phyloP scores from a whole-genome alignment of 345 rosid genomes.

The Eucalyptus guilfoylei region DNA sequence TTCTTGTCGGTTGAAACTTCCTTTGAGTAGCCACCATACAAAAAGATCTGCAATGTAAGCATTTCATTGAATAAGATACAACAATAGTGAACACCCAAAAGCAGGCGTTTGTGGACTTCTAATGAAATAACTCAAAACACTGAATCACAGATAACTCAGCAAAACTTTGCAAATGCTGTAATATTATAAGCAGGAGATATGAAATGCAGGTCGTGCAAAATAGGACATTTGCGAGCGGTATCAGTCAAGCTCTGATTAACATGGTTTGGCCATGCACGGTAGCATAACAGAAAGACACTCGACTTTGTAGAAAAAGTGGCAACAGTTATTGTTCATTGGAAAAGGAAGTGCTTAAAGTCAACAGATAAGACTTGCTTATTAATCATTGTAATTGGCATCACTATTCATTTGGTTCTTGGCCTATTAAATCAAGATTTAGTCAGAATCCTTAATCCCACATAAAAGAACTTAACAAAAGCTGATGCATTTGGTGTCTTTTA shows the following conservation, averaged over 20 bases:
- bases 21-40: slow-evolving; percentile 94
- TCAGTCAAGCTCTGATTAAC: background rate
- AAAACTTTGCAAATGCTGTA: background rate
- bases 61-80: background rate
- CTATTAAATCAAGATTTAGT: background rate
- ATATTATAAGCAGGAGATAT: background rate
- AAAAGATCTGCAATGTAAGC: slow-evolving; percentile 41
- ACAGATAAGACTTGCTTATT: background rate
- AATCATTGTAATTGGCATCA: background rate
- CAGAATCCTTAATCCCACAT: background rate
- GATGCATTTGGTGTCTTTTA: background rate
- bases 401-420: background rate
- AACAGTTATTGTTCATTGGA: background rate
- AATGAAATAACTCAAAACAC: background rate
- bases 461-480: background rate
- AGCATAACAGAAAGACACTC: background rate
- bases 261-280: background rate
- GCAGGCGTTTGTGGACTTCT: background rate
- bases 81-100: background rate
- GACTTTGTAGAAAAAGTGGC: background rate
- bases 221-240: background rate
- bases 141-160: background rate
- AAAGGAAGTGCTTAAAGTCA: background rate
- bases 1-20: slow-evolving; percentile 78
- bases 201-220: background rate